Percentiles rank a stretch among this genome's conserved stretches.
phyloP scores from a whole-genome alignment of 257 asterid species.

The Ajuga chamaepitys region DNA sequence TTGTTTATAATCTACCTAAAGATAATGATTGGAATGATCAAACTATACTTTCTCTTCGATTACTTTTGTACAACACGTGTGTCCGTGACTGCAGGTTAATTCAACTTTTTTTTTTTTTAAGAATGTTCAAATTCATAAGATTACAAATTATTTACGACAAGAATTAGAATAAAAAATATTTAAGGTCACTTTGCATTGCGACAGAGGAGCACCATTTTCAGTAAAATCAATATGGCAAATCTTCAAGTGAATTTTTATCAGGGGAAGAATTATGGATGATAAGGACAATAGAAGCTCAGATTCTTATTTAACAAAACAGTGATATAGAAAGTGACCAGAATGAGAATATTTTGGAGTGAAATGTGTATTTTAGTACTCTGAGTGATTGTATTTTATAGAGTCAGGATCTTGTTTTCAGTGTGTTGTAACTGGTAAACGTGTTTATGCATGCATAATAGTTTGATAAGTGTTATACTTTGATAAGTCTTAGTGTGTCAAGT shows the following conservation, averaged over 20 bases:
- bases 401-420: no score
- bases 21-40: neutral
- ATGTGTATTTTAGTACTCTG: no score
- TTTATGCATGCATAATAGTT: no score
- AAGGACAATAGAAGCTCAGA: neutral
- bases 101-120: neutral
- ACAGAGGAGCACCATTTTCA: neutral
- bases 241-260: neutral
- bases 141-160: constrained; percentile 10
- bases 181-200: neutral
- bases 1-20: neutral
- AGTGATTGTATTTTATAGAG: no score
- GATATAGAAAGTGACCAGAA: neutral
- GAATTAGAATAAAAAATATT: neutral
- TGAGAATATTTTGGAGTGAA: no score
- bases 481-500: no score
- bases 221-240: neutral
- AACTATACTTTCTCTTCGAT: neutral
- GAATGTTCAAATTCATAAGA: neutral
- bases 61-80: neutral
- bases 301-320: neutral
- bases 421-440: no score
- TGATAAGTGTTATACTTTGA: no score
- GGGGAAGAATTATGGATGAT: neutral
- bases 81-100: neutral